Percentiles rank a stretch among this genome's conserved stretches.
phyloP scores from a whole-genome alignment of 371 early-diverging fungal genomes.

The Mucor mucedo region DNA sequence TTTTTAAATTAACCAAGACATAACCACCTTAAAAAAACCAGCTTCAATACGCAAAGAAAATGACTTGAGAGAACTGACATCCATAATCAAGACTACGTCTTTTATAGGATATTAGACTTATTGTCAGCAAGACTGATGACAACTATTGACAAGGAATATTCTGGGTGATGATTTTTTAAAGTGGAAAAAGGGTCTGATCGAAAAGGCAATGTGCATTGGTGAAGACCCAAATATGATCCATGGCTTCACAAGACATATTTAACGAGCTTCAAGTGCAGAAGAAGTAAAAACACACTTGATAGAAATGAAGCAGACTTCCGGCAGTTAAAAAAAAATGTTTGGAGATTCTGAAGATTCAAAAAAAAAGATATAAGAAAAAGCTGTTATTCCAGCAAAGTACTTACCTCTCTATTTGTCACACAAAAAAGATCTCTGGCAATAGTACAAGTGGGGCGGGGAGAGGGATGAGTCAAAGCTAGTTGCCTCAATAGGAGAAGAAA shows the following conservation, averaged over 20 bases:
- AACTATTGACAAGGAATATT: neutral
- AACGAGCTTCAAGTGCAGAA: neutral
- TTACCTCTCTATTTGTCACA: neutral
- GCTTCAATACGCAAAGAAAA: neutral
- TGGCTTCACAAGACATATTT: constrained; percentile 2
- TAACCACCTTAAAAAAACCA: no score
- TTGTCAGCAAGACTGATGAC: neutral
- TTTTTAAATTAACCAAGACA: no score
- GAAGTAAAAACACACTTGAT: constrained; percentile 1
- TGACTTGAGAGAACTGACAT: neutral
- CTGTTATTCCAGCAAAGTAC: constrained; percentile 1
- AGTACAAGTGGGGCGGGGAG: constrained; percentile 5
- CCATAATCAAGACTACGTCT: neutral
- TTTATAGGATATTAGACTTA: neutral
- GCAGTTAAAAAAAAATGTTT: neutral
- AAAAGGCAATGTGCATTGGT: neutral
- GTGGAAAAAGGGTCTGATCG: neutral
- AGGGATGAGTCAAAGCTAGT: neutral
- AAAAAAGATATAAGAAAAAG: neutral
- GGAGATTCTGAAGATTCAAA: neutral
- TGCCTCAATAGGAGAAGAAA: constrained; percentile 3
- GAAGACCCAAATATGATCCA: neutral
- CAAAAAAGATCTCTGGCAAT: neutral
- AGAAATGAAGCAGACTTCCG: constrained; percentile 2
- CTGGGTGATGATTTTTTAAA: neutral